Base-by-base conservation (phyloP, 768 basidiomycete species). In the Hydnomerulius pinastri region DNA sequence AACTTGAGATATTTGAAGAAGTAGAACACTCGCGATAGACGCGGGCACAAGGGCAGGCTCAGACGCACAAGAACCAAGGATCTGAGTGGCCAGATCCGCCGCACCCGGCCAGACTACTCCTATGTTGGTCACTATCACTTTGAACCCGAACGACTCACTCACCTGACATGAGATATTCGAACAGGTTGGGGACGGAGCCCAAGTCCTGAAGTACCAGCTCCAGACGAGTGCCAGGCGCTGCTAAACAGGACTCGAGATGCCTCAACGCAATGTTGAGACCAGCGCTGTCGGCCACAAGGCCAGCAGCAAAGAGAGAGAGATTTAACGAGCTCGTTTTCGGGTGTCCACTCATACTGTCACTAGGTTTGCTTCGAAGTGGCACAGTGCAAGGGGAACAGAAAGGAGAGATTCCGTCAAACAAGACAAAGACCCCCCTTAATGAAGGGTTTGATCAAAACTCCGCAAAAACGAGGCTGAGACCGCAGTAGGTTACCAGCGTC, bases 61-160 rank as follows among this genome's bases (percentile, higher is more conserved):
- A 1, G 42, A 48, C 2, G 74, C 75, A 44, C 72, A 77, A 13
- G 51, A 45, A 12, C 63, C 53, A 15, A 75, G 15, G 24, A 77
- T 68, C 61, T 58, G 67, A 29, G 28, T 17, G 33, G 55, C 49
- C 20, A 73, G n/a, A 17, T 28, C 13, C 20, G 27, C 40, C n/a
- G 38, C 44, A 12, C 32, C 45, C 13, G 58, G 48, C 41, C 50
- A 47, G 24, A 46, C 67, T 67, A 37, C 18, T 17, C 3, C 10
- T 23, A 18, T 0, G 32, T 57, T 43, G 53, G 50, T 32, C 11
- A 15, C 41, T 4, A 20, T 28, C 7, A 33, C n/a, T 8, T n/a
- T n/a, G 30, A 0, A 11, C 21, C 4, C 6, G 39, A 13, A 13
- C n/a, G 15, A 39, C 6, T 13, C 17, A 52, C 57, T 44, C 47